Conservation (phyloP, 2,329 filamentous ascomycete genomes). For the Aspergillus sp. region DNA sequence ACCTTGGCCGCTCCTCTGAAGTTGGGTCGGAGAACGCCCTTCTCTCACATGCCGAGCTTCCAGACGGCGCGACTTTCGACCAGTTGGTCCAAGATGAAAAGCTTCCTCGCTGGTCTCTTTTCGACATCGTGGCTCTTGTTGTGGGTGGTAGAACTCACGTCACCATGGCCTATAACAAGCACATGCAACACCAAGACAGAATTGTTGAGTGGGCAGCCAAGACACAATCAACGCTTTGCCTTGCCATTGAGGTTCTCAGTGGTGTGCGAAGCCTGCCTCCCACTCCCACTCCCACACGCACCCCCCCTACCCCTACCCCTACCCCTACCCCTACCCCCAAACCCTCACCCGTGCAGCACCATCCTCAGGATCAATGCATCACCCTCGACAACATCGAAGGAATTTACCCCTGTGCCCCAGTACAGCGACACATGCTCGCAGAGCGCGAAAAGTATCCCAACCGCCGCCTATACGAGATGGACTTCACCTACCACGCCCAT, state of each 20-base stretch:
- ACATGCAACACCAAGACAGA: neutral
- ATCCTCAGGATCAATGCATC: neutral
- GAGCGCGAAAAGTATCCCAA: neutral
- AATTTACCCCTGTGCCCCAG: conserved; percentile 1
- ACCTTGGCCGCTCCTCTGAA: conserved; percentile 7
- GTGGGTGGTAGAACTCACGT: conserved; percentile 1
- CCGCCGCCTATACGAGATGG: neutral
- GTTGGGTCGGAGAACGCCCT: conserved; percentile 1
- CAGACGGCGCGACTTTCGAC: conserved; percentile 1
- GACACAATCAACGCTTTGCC: neutral
- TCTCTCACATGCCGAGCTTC: neutral
- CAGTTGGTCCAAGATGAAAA: neutral
- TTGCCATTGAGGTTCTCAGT: neutral
- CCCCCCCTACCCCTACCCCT: neutral
- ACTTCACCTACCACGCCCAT: neutral
- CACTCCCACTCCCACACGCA: too few species aligned
- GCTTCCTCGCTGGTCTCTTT: conserved; percentile 8
- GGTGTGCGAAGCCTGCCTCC: neutral
- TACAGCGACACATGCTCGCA: conserved; percentile 11
- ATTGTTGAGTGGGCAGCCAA: neutral
- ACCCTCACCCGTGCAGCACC: neutral
- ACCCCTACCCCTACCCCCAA: neutral
- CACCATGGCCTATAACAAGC: neutral
- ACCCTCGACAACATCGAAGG: neutral
- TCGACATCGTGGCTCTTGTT: conserved; percentile 7